Evolutionary conservation across 2,329 filamentous ascomycete species (phyloP), one percentile per base, ranked within the genome.

Genomic region (Penicillium sp.): DNA sequence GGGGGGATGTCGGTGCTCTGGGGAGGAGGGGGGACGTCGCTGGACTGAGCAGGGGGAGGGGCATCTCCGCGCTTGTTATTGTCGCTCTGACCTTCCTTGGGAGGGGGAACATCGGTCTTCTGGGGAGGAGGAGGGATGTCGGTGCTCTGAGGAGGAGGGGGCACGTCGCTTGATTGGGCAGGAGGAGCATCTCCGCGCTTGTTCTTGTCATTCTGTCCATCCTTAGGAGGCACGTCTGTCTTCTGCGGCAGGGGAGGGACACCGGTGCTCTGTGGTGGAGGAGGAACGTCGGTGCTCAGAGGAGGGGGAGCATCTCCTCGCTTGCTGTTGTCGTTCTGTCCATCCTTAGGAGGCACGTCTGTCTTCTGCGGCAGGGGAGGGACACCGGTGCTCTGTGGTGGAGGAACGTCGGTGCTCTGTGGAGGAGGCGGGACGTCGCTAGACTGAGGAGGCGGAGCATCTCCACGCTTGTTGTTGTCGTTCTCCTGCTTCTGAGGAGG

Each of bases 401-500:
- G 44, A 19, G 31, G 52, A 19, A n/a, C 10, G 21, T 29, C 31
- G 22, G 13, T 39, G 16, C n/a, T 33, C 22, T 22, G 22, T 3
- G 22, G 52, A 31, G 43, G 51, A 1, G 42, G 49, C 14, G 16
- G 35, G 16, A 37, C n/a, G 8, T n/a, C n/a, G n/a, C n/a, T n/a
- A n/a, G n/a, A n/a, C 22, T 22, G 22, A 22, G 22, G 52, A 31
- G 43, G 51, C 0, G 42, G 26, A 5, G 8, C 26, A 26, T 26
- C 24, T 26, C 24, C 24, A 6, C 24, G 24, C 24, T 9, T 26
- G 14, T n/a, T n/a, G n/a, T 50, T 51, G 6, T 44, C 49, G 7
- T 52, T 45, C 21, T 37, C 47, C 13, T 39, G 44, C 14, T 44
- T 26, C 49, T 56, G 46, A 35, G 54, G 54, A 46, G 49, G 43